A percentile compares a stretch with the other conserved stretches of the same genome.
Conservation (phyloP, 148 eudicot species). For the Vaccinium myrtillus region DNA sequence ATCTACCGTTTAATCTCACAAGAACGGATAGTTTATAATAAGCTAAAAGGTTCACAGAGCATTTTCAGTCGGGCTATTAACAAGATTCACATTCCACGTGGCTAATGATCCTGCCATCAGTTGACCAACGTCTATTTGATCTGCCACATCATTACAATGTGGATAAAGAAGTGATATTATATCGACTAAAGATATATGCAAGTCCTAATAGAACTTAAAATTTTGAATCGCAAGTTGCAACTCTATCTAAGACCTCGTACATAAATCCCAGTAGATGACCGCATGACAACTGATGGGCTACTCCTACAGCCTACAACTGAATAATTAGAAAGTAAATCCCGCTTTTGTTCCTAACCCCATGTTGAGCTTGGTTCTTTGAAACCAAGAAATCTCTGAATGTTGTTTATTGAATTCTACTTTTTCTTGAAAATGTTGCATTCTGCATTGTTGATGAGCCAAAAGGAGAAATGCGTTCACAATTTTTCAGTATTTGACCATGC, state of each 20-base stretch:
- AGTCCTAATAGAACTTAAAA: not conserved
- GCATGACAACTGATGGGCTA: not conserved
- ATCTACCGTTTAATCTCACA: not conserved
- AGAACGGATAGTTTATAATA: not conserved
- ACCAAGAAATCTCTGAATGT: slow-evolving; percentile 1
- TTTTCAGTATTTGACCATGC: slow-evolving; percentile 5
- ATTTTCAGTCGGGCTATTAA: not conserved
- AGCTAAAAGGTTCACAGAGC: not conserved
- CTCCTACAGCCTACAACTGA: not conserved
- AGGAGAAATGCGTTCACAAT: not conserved
- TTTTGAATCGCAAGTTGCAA: not conserved
- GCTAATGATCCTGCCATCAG: not conserved
- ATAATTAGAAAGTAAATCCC: not conserved
- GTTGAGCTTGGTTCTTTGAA: not conserved
- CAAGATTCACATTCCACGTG: not conserved
- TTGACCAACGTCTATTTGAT: not conserved
- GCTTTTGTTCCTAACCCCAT: not conserved
- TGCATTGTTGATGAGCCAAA: slow-evolving; percentile 7
- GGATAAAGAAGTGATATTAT: not conserved
- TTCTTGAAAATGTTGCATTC: not conserved
- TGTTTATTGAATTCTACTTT: not conserved
- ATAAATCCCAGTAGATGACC: not conserved
- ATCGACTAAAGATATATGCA: not conserved
- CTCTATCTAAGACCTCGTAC: not conserved
- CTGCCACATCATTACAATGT: not conserved